Percentiles rank a stretch among this genome's conserved stretches.
Evolutionary conservation across 1,284 basidiomycete genomes (phyloP).

Genomic region (Omphalotus olearius): DNA sequence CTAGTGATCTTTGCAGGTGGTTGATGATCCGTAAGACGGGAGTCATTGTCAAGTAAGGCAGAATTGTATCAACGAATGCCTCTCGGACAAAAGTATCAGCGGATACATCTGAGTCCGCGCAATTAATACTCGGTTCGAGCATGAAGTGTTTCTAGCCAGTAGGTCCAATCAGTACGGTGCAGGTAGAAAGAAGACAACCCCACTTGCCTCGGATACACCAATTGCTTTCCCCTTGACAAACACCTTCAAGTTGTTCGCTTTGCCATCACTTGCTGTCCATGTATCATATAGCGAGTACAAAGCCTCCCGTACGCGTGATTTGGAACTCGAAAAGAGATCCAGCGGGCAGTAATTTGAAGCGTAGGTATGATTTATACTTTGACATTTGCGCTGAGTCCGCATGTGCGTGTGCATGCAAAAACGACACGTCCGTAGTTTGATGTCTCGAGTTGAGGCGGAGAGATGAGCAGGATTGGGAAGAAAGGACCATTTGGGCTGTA

Average conservation of each 20-base stretch:
- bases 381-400: constrained; percentile 6
- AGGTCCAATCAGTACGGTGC: background rate
- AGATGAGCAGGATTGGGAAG: constrained; percentile 61
- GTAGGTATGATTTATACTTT: background rate
- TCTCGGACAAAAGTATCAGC: constrained; percentile 24
- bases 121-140: no score
- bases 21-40: constrained; percentile 57
- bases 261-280: constrained; percentile 62
- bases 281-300: constrained; percentile 67
- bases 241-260: constrained; percentile 77
- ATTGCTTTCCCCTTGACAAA: constrained; percentile 47
- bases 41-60: constrained; percentile 49
- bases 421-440: constrained; percentile 75
- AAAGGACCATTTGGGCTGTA: constrained; percentile 93
- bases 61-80: constrained; percentile 42
- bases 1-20: constrained; percentile 72
- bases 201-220: constrained; percentile 55
- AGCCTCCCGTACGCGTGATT: constrained; percentile 54
- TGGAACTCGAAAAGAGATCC: constrained; percentile 77
- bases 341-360: constrained; percentile 71
- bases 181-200: background rate
- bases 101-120: no score
- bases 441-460: constrained; percentile 46
- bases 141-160: background rate
- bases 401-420: constrained; percentile 85